Evolutionary conservation across 306 rosid species (phyloP), one percentile per base, ranked within the genome.

Genomic region (Pueraria montana): DNA sequence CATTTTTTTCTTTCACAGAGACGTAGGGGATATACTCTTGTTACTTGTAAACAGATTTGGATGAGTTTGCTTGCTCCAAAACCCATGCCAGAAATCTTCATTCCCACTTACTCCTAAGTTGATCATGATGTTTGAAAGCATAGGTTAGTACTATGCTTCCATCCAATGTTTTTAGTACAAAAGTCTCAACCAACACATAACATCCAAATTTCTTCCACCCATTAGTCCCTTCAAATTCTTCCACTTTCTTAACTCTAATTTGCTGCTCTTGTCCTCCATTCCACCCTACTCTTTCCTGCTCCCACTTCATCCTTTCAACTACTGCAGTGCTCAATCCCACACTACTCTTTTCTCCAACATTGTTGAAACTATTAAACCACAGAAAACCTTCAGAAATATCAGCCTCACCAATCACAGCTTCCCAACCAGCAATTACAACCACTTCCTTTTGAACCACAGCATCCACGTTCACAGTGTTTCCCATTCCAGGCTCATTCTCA

Each of bases 161-260:
- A 71, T 93, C 91, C 89, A 88, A 66, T 80, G 91, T 86, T 74
- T 84, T 89, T 0, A 90, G 70, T 1, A 85, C 83, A 87, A 91
- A 91, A 83, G 92, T 90, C 82, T 90, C 96, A 63, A 89, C 93
- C 83, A 93, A 42, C 32, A 87, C 80, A 75, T 82, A 90, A 61
- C 92, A 93, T 55, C 91, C 89, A 82, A 91, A 93, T 81, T 64
- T 90, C 71, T 52, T 87, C 97, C 94, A 90, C 42, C 83, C 82
- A 32, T 69, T 72, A 42, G 4, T 78, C 59, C 94, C 94, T 68
- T 46, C 67, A 80, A 84, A 90, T 76, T 87, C 81, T 65, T 93
- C 97, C 12, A 38, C 77, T 85, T 78, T 93, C 52, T 78, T 61
- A 12, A 91, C 87, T 11, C 82, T 66, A 79, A 67, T 69, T 42